Conservation (phyloP, 345 rosid species). For the Excoecaria cochinchinensis region DNA sequence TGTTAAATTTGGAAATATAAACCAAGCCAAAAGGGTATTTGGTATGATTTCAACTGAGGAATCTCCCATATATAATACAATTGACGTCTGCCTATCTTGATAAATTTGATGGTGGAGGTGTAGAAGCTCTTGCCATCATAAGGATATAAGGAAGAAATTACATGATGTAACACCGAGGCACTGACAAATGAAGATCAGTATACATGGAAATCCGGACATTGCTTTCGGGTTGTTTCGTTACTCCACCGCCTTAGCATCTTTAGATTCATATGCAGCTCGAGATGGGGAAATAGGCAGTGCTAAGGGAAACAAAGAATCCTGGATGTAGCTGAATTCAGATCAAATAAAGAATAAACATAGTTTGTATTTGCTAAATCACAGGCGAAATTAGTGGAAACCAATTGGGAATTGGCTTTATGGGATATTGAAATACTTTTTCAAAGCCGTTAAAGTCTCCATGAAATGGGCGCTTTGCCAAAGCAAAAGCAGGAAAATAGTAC, state of each 20-base stretch:
- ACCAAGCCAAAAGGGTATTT: constrained; percentile 43
- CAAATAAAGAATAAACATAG: no score
- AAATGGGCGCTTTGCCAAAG: no score
- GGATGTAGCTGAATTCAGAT: no score
- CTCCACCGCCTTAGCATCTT: background rate
- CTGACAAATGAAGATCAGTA: constrained; percentile 41
- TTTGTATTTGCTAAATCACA: no score
- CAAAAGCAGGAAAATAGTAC: no score
- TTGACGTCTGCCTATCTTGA: constrained; percentile 42
- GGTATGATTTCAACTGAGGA: constrained; percentile 27
- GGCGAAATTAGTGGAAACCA: no score
- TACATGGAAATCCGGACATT: constrained; percentile 39
- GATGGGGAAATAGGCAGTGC: no score
- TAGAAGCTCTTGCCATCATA: constrained; percentile 39
- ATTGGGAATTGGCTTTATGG: no score
- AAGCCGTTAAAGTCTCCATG: no score
- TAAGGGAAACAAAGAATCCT: no score
- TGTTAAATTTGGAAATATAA: constrained; percentile 58
- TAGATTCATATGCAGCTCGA: no score
- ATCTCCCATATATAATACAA: constrained; percentile 45
- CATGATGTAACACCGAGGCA: constrained; percentile 46
- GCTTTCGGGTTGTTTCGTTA: constrained; percentile 34
- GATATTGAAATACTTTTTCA: no score
- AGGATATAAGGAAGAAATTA: constrained; percentile 34
- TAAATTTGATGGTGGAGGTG: constrained; percentile 41